Conservation (phyloP, 139 green algal genomes). For the Choricystis sp. region DNA sequence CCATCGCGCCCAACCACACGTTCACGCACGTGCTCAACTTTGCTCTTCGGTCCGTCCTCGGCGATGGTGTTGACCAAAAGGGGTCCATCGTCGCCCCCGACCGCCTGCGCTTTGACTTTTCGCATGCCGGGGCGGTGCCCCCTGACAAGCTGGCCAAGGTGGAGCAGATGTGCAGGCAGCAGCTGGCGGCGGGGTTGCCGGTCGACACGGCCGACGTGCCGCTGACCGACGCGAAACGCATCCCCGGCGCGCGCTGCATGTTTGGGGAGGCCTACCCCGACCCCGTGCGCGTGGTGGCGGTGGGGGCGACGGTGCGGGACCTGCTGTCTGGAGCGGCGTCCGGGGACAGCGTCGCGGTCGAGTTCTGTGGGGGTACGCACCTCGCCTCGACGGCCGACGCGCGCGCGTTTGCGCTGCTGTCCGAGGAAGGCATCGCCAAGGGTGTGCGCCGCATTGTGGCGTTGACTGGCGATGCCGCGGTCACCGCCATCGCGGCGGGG, state of each 20-base stretch:
- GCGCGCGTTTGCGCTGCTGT: conserved; percentile 74
- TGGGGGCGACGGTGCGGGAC: conserved; percentile 68
- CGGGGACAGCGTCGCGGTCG: conserved; percentile 44
- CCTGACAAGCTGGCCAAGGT: conserved; percentile 20
- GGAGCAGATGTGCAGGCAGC: conserved; percentile 45
- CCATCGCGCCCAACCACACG: conserved; percentile 93
- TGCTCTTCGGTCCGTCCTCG: conserved; percentile 66
- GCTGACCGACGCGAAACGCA: conserved; percentile 57
- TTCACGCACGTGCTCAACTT: conserved; percentile 96
- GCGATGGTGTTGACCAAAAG: conserved; percentile 91
- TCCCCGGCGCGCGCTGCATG: conserved; percentile 81
- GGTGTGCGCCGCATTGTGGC: conserved; percentile 61
- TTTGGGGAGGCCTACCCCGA: conserved; percentile 98
- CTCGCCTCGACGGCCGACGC: conserved; percentile 70
- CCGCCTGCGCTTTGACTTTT: conserved; percentile 96
- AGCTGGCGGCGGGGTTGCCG: conserved; percentile 20
- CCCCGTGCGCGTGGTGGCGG: conserved; percentile 87
- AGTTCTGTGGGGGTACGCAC: conserved; percentile 98
- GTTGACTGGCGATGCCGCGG: conserved; percentile 58
- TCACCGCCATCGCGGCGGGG: conserved; percentile 40
- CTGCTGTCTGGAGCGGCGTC: conserved; percentile 52
- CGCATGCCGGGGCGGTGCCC: conserved; percentile 52
- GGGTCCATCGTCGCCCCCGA: conserved; percentile 83
- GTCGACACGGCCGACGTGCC: conserved; percentile 72
- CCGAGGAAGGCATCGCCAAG: conserved; percentile 94